Percentiles rank a stretch among this genome's conserved stretches.
Evolutionary conservation across 345 rosid species (phyloP).

Genomic region (Eucalyptus sp.): DNA sequence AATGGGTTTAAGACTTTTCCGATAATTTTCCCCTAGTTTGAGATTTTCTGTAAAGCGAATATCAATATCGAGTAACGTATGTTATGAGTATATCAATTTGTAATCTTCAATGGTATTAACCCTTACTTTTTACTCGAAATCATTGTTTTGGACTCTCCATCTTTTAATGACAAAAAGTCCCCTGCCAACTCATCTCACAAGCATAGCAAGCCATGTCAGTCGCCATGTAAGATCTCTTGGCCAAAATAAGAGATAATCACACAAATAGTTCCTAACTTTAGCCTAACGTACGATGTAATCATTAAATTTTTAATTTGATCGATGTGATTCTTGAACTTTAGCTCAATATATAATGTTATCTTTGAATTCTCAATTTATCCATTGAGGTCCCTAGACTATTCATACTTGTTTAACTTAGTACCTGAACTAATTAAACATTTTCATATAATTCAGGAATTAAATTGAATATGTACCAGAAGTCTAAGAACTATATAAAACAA

Average conservation of each 20-base stretch:
- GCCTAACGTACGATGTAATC: accelerated
- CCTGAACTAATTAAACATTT: neutral
- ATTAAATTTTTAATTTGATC: neutral
- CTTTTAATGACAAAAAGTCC: neutral
- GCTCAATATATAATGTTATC: accelerated
- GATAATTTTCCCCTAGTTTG: accelerated
- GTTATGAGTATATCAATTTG: neutral
- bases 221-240: neutral
- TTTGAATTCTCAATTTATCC: neutral
- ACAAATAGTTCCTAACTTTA: accelerated
- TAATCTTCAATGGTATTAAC: neutral
- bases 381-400: accelerated
- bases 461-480: too few relatives aligned
- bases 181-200: neutral
- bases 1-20: too few relatives aligned
- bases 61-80: neutral
- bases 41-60: accelerated
- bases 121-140: neutral
- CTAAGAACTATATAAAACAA: accelerated
- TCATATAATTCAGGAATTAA: accelerated
- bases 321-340: accelerated
- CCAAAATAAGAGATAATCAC: too few relatives aligned
- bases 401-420: too few relatives aligned
- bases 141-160: neutral
- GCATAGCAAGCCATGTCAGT: accelerated